These are phyloP conservation scores for Hsuehochloa calcarea DNA, from an alignment of 176 grass and related monocot genomes.

Conservation along the genomic window DNA sequence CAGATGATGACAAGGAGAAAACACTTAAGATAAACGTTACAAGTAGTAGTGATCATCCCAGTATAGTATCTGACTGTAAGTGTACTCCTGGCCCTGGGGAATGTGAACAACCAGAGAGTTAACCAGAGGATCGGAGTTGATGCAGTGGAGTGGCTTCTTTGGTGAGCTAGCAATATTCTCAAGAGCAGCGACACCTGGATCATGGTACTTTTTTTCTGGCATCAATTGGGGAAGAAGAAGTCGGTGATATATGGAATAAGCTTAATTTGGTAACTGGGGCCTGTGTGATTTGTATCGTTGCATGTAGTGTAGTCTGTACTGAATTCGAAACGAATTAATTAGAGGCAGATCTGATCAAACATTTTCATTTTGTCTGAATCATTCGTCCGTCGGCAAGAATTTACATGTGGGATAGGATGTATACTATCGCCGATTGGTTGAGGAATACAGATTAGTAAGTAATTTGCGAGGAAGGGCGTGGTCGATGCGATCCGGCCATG, in stretches of 20 bases:
- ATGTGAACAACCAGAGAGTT: conserved; percentile 19
- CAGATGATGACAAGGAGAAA: conserved; percentile 53
- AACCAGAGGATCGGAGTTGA: neutral
- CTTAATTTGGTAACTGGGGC: neutral
- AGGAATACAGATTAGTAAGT: too few relatives aligned
- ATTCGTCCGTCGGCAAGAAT: neutral
- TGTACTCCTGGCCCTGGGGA: too few relatives aligned
- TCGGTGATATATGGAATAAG: too few relatives aligned
- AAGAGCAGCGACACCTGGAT: neutral
- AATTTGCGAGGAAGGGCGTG: too few relatives aligned
- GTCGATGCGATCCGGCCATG: too few relatives aligned
- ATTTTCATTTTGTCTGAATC: neutral
- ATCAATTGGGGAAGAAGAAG: neutral
- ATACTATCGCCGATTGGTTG: too few relatives aligned
- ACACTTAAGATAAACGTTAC: conserved; percentile 49
- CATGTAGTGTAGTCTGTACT: neutral
- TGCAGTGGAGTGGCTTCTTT: too few relatives aligned
- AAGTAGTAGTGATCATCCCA: neutral
- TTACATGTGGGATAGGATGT: too few relatives aligned
- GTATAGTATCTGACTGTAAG: neutral
- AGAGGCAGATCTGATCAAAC: neutral
- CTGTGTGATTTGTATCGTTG: neutral
- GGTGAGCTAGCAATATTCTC: too few relatives aligned
- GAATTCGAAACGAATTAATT: neutral
- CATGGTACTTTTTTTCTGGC: neutral